Base-by-base conservation (phyloP, 2,329 filamentous ascomycete genomes). In the Ploettnerulaceae sp. region DNA sequence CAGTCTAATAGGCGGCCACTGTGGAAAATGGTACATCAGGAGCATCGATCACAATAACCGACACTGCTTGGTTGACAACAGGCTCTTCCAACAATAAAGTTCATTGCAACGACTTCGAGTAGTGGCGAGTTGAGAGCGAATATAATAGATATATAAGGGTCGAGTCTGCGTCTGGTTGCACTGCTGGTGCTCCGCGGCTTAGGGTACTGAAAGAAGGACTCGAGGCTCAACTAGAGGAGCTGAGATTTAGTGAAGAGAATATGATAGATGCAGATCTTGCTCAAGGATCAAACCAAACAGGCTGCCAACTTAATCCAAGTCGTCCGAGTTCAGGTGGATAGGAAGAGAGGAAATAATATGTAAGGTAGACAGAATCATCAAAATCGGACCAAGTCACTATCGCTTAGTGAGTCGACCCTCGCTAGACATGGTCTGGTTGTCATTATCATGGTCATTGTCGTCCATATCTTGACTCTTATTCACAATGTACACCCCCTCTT, bases 31-130 rank as follows among this genome's bases (percentile, higher is more conserved):
- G 47, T 33, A 14, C n/a, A 14, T 17, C 7, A 35, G 17, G 31
- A n/a, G 4, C 7, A 17, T 31, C 2, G 18, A 20, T 8, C 15
- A 12, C 11, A 18, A 24, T 24, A 17, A 12, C 41, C 49, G 14
- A 40, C 53, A 52, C 36, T 73, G 73, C 26, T 65, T 62, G 5
- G 72, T 72, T 35, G 69, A 72, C 29, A 70, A 67, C 9, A 67
- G 70, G 15, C 44, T 71, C 0, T 61, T 72, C 65, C 68, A 0
- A 66, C 69, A 0, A 53, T 73, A 0, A 71, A 69, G 52, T 73
- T 68, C 52, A 64, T 67, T 5, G 64, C 60, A 0, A 55, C 32
- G 3, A 40, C 22, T 15, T 47, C 37, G 9, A 38, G 31, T 1
- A 15, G 34, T 8, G 25, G 12, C 4, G 14, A 7, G 3, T 14